These are phyloP conservation scores for Thielaviopsis ethacetica DNA, from an alignment of 2,329 filamentous ascomycete genomes.

Conservation along the genomic window DNA sequence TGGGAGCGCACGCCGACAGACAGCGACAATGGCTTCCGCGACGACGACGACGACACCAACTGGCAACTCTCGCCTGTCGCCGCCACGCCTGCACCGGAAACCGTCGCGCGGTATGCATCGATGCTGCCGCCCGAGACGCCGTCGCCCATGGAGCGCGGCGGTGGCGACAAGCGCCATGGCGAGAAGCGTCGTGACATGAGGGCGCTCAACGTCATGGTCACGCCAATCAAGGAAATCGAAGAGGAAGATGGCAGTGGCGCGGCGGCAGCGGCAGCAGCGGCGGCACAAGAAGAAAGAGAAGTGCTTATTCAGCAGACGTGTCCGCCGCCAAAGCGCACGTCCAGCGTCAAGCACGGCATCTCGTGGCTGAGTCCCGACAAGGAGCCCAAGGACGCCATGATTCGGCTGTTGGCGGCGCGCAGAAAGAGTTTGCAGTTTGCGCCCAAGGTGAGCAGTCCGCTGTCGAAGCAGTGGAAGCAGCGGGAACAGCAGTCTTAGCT, in stretches of 20 bases:
- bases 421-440: slow-evolving; percentile 66
- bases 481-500: background rate
- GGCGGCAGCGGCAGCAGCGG: background rate
- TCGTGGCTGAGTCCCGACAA: slow-evolving; percentile 30
- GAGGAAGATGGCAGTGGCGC: slow-evolving; percentile 27
- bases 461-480: slow-evolving; percentile 39
- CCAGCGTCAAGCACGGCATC: slow-evolving; percentile 14
- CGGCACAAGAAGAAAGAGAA: background rate
- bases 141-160: slow-evolving; percentile 20
- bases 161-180: slow-evolving; percentile 14
- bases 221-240: background rate
- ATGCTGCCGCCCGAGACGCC: slow-evolving; percentile 31
- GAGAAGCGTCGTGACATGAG: background rate
- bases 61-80: slow-evolving; percentile 38
- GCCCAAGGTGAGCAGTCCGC: slow-evolving; percentile 56
- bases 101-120: slow-evolving; percentile 34
- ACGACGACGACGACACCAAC: slow-evolving; percentile 25
- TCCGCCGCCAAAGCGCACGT: slow-evolving; percentile 13
- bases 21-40: slow-evolving; percentile 12
- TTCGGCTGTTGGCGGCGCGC: slow-evolving; percentile 52
- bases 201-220: background rate
- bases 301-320: slow-evolving; percentile 25
- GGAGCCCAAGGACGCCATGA: slow-evolving; percentile 36
- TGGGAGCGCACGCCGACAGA: slow-evolving; percentile 41
- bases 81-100: slow-evolving; percentile 40